Base-by-base conservation (phyloP, 2,329 filamentous ascomycete species). In the Colletotrichum sp. region DNA sequence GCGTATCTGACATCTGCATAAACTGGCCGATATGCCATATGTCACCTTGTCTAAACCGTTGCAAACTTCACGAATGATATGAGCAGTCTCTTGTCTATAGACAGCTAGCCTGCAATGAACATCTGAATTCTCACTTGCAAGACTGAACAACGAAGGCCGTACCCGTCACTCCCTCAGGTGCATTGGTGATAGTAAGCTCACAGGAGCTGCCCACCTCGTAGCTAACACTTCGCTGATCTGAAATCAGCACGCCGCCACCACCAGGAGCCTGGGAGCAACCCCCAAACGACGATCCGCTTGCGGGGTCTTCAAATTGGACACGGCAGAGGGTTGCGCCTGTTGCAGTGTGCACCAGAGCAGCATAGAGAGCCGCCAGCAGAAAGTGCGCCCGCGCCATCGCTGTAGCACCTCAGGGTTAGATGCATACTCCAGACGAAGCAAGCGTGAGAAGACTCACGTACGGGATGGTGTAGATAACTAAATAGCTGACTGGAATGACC, bases 61-160 rank as follows among this genome's bases (percentile, higher is more conserved):
- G 16, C 16, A n/a, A 44, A 44, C 8, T 10, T 10, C 39, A n/a
- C 39, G 5, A n/a, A n/a, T 44, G 8, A 44, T 6, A 10, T 44
- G 3, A 44, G 36, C 36, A 0, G 16, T n/a, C 18, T n/a, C 9
- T n/a, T n/a, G 1, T 44, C 39, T n/a, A n/a, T 6, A 4, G 1
- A n/a, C 0, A 44, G 39, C 39, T n/a, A 44, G 39, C 0, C 39
- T 44, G 18, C 39, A 10, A 10, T 10, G 39, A 5, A 44, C 8
- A 10, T 44, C 0, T 6, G 5, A n/a, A 10, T 44, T 10, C 39
- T 44, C 39, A 44, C 39, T 44, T 44, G 39, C 18, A 44, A 12
- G 39, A 44, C 39, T 44, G 39, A 44, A 44, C 39, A 10, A 10
- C 5, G 0, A n/a, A 44, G 5, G 39, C 39, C 9, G 39, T n/a